These are phyloP conservation scores for Saturnispora gosingensis DNA, from an alignment of 805 yeast genomes.

Conservation along the genomic window DNA sequence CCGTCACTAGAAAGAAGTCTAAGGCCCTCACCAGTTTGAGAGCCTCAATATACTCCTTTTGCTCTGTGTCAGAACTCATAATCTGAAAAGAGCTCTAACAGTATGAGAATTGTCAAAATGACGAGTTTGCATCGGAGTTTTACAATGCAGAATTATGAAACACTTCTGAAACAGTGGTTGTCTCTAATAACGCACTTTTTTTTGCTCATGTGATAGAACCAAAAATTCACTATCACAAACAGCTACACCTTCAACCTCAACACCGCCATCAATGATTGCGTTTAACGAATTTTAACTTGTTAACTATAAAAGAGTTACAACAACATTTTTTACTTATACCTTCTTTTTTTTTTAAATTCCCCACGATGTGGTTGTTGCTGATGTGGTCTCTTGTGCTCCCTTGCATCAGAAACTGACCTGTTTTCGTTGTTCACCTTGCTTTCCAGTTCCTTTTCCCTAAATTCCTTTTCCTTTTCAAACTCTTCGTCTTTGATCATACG, in stretches of 20 bases:
- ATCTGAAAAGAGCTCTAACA: background rate
- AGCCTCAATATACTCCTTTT: constrained; percentile 16
- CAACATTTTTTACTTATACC: background rate
- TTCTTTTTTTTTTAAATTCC: constrained; percentile 1
- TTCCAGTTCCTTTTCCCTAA: background rate
- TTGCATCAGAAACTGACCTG: background rate
- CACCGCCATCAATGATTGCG: too few species aligned
- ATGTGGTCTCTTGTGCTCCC: background rate
- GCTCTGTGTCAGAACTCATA: background rate
- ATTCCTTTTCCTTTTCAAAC: constrained; percentile 17
- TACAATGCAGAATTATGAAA: background rate
- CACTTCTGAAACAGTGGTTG: constrained; percentile 3
- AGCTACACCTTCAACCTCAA: background rate
- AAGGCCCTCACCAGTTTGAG: constrained; percentile 73
- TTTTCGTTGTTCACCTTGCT: background rate
- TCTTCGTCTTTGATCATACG: constrained; percentile 46
- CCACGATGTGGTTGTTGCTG: background rate
- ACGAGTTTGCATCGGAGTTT: constrained; percentile 1
- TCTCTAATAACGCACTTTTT: background rate
- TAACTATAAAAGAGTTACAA: background rate
- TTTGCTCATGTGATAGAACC: background rate
- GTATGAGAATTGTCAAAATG: background rate
- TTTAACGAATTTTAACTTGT: background rate
- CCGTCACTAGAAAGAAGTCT: constrained; percentile 81
- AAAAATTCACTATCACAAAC: background rate